Percentiles rank a stretch among this genome's conserved stretches.
Conservation (phyloP, 2,329 filamentous ascomycete species). For the Venturiaceae sp. region DNA sequence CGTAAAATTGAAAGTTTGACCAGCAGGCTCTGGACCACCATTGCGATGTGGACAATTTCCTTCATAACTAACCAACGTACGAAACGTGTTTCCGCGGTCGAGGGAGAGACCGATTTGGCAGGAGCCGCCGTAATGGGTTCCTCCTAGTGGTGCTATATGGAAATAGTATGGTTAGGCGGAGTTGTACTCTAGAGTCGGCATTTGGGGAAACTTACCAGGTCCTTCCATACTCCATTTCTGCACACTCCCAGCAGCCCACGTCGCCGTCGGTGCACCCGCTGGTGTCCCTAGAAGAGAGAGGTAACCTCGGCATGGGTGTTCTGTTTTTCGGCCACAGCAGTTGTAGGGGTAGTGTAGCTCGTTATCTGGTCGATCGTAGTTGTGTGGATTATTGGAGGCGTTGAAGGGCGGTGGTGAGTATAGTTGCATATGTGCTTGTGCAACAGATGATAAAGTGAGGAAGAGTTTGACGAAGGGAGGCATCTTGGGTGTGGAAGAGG, state of each 20-base stretch:
- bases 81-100: slow-evolving; percentile 34
- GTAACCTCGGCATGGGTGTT: slow-evolving; percentile 33
- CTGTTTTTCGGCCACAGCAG: slow-evolving; percentile 29
- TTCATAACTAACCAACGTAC: slow-evolving; percentile 34
- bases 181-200: not conserved
- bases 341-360: slow-evolving; percentile 35
- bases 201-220: slow-evolving; percentile 9
- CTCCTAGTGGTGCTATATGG: slow-evolving; percentile 14
- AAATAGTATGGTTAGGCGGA: not conserved
- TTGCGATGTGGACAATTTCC: slow-evolving; percentile 36
- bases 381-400: slow-evolving; percentile 34
- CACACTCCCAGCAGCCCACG: slow-evolving; percentile 31
- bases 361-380: slow-evolving; percentile 21
- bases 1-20: slow-evolving; percentile 35
- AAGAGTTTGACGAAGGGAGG: not conserved
- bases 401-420: slow-evolving; percentile 32
- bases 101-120: slow-evolving; percentile 37
- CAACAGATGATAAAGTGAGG: not conserved
- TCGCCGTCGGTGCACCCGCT: slow-evolving; percentile 30
- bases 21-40: slow-evolving; percentile 24
- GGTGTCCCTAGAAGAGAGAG: slow-evolving; percentile 32
- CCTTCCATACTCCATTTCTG: slow-evolving; percentile 31
- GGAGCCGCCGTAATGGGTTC: slow-evolving; percentile 37
- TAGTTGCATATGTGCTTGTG: slow-evolving; percentile 31
- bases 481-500: not conserved